Base-by-base conservation (phyloP, 306 rosid genomes). In the Astragalus glycyphyllos region DNA sequence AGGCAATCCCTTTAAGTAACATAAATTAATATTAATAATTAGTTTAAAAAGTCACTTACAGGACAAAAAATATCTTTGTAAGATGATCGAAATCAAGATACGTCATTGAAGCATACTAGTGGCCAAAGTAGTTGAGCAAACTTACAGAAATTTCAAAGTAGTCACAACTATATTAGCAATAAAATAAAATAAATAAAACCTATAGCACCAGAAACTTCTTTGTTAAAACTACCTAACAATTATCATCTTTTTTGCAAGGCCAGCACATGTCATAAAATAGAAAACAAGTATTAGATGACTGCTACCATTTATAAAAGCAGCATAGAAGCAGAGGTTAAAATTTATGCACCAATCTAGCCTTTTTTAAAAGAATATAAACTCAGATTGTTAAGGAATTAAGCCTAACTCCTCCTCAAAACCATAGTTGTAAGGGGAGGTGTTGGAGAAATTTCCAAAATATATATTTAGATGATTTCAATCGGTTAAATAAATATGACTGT, bases 1-100 rank as follows among this genome's bases (percentile, higher is more conserved):
- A 78, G 87, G 73, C 97, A 91, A 50, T 66, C 71, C 87, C 97
- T 88, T 84, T 44, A 79, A 81, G 44, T 68, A 82, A 70, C 81
- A 82, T 8, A 49, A 50, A 35, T 63, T 9, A 63, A 63, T 2
- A 26, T 65, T 40, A 74, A 59, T 15, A 4, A 64, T 57, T 12
- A 63, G 31, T 26, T 26, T 37, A 68, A 68, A 40, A 62, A 45
- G 53, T 50, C 65, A 72, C 50, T 61, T 70, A 15, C 60, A 76
- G 7, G 41, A 45, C 40, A 57, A 38, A 37, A 44, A 9, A 29
- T 9, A 14, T 34, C 44, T 16, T 23, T 31, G 50, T 17, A 72
- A 29, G 51, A 62, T 62, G 20, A 34, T 37, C 57, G 71, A 51
- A 71, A 54, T 49, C 65, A 32, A 60, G 35, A 67, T 62, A 45